phyloP scores from a whole-genome alignment of 179 eudicot species.

The Gypsophila paniculata region DNA sequence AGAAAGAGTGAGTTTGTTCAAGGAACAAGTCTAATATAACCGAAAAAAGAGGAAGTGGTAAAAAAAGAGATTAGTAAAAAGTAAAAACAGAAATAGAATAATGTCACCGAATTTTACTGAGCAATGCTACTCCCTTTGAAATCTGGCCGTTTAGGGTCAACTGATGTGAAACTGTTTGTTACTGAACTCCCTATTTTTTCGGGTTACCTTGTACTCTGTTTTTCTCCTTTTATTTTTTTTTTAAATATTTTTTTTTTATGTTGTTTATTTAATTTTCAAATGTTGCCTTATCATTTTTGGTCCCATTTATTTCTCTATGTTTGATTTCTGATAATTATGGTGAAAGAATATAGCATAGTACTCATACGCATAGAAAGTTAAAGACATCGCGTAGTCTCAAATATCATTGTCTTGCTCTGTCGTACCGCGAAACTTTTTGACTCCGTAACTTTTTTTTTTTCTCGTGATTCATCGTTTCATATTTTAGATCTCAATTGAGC shows the following conservation, averaged over 20 bases:
- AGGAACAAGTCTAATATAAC: constrained; percentile 33
- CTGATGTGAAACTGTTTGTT: constrained; percentile 3
- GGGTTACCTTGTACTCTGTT: constrained; percentile 25
- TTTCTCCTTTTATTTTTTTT: not conserved
- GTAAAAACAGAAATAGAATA: constrained; percentile 31
- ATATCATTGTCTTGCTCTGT: no score
- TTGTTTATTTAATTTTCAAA: not conserved
- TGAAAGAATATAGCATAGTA: not conserved
- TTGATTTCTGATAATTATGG: not conserved
- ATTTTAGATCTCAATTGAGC: no score
- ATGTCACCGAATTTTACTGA: constrained; percentile 30
- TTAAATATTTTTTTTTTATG: not conserved
- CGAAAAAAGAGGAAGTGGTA: constrained; percentile 32
- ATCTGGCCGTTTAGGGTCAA: constrained; percentile 37
- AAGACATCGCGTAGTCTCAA: not conserved
- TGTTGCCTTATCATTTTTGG: not conserved
- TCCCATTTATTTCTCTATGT: not conserved
- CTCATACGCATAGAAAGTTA: not conserved
- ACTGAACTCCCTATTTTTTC: constrained; percentile 22
- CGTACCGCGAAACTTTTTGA: no score
- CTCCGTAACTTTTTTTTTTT: no score
- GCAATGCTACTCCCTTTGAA: constrained; percentile 22
- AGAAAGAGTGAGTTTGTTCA: constrained; percentile 19
- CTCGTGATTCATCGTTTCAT: no score
- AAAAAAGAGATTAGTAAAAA: constrained; percentile 21